Evolutionary conservation across 148 eudicot species (phyloP).

Genomic region (Selenicereus undatus): DNA sequence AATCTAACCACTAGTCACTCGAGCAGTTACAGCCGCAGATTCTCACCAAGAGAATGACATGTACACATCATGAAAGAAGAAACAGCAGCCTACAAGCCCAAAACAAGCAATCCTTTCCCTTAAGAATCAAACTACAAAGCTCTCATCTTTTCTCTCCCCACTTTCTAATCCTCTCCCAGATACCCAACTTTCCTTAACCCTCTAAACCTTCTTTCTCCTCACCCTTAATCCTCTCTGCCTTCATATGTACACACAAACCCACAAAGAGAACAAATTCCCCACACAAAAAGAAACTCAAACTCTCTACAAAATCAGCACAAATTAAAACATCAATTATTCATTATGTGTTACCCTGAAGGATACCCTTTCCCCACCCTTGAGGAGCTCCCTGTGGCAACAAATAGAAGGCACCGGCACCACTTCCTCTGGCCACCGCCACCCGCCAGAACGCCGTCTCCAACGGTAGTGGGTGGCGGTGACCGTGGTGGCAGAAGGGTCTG

Average conservation of each 20-base stretch:
- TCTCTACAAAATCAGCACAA: too few relatives aligned
- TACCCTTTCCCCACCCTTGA: slow-evolving; percentile 23
- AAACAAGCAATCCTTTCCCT: slow-evolving; percentile 28
- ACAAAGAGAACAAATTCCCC: slow-evolving; percentile 27
- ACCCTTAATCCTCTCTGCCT: not conserved
- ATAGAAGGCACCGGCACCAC: slow-evolving; percentile 4
- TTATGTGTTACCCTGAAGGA: slow-evolving; percentile 27
- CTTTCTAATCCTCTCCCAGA: not conserved
- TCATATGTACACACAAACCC: slow-evolving; percentile 6
- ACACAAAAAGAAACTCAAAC: slow-evolving; percentile 1
- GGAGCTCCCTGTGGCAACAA: slow-evolving; percentile 1
- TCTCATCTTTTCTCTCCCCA: slow-evolving; percentile 1
- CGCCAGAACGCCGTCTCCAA: not conserved
- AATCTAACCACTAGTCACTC: too few relatives aligned
- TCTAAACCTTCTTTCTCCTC: slow-evolving; percentile 12
- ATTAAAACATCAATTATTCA: not conserved
- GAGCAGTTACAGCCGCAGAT: not conserved
- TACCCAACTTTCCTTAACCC: slow-evolving; percentile 33
- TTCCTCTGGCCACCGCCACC: slow-evolving; percentile 18
- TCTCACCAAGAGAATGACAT: not conserved
- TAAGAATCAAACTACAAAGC: slow-evolving; percentile 15
- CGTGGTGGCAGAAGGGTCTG: slow-evolving; percentile 35
- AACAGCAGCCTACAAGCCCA: too few relatives aligned
- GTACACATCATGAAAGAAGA: slow-evolving; percentile 21
- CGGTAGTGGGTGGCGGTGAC: not conserved